Conservation (phyloP, 768 basidiomycete genomes). For the Boletus rubroflammeus region DNA sequence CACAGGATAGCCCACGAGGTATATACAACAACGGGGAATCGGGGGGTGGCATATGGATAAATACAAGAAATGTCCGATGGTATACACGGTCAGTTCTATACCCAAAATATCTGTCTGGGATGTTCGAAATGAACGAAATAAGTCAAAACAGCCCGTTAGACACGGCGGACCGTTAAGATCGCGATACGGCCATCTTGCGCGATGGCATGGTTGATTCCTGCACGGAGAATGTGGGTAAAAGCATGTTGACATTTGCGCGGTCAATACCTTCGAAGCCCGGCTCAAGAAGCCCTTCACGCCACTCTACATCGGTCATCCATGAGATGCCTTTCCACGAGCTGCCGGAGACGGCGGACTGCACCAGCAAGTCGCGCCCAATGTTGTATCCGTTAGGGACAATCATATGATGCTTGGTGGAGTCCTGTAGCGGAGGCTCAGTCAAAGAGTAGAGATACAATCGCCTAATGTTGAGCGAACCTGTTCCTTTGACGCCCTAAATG, state of each 20-base stretch:
- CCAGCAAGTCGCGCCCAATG: constrained; percentile 74
- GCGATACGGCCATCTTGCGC: constrained; percentile 78
- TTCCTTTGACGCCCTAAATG: constrained; percentile 68
- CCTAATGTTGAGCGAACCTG: constrained; percentile 33
- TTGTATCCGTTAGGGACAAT: constrained; percentile 82
- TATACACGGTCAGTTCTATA: constrained; percentile 13
- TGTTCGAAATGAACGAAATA: not conserved
- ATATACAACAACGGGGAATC: constrained; percentile 8
- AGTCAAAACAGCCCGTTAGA: constrained; percentile 23
- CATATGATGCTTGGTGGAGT: constrained; percentile 63
- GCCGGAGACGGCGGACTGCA: constrained; percentile 59
- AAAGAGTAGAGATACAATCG: not conserved
- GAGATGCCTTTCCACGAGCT: constrained; percentile 58
- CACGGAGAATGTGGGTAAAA: not conserved
- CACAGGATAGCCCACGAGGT: constrained; percentile 3
- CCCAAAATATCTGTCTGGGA: not conserved
- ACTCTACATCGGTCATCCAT: constrained; percentile 79
- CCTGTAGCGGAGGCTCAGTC: constrained; percentile 25
- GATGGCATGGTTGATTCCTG: constrained; percentile 81
- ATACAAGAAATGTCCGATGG: constrained; percentile 3
- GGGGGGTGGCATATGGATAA: not conserved
- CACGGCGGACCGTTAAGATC: constrained; percentile 63
- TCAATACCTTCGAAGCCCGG: constrained; percentile 64
- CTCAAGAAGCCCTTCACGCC: constrained; percentile 64
- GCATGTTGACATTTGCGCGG: not conserved